Base-by-base conservation (phyloP, 2,329 filamentous ascomycete species). In the Fusarium zealandicum region DNA sequence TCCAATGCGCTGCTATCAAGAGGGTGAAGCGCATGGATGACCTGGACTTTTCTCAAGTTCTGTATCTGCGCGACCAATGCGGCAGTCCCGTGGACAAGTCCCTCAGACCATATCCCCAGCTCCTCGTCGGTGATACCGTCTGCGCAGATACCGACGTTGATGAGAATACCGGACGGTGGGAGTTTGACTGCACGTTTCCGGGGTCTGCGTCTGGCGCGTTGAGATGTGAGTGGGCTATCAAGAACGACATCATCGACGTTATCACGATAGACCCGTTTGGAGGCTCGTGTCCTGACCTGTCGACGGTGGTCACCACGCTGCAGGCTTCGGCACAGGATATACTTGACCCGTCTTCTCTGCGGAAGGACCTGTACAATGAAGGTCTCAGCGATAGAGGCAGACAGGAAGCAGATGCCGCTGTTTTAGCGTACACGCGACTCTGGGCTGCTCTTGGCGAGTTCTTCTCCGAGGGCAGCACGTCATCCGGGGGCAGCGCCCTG, bases 31-130 rank as follows among this genome's bases (percentile, higher is more conserved):
- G 66, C 9, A 62, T 61, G 10, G 56, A 66, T 2, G 67, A 72
- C 18, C 46, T 66, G 10, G 54, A 66, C 1, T 76, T 76, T 39
- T 54, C 45, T 2, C 73, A 75, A 35, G 51, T 64, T 0, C 57
- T 76, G 8, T 65, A 69, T 33, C 63, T 76, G 5, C 56, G 47
- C 5, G 74, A 76, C 20, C 74, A 76, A 43, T 76, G 74, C 38
- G 68, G 66, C 5, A 61, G 67, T 4, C 59, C 67, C 0, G 61
- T 74, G n/a, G 59, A 60, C 3, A 61, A 53, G 27, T 54, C 57
- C 8, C 57, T 72, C 13, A 61, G 64, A 6, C 62, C 49, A 41
- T 75, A 65, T 47, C 73, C 68, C 5, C 56, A 64, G 11, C 68
- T 76, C 11, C 55, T 52, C 3, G 54, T 76, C 6, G 74, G 73